These are phyloP conservation scores for Austroboletus olivaceoglutinosus DNA, from an alignment of 1,284 basidiomycete genomes.

Conservation along the genomic window DNA sequence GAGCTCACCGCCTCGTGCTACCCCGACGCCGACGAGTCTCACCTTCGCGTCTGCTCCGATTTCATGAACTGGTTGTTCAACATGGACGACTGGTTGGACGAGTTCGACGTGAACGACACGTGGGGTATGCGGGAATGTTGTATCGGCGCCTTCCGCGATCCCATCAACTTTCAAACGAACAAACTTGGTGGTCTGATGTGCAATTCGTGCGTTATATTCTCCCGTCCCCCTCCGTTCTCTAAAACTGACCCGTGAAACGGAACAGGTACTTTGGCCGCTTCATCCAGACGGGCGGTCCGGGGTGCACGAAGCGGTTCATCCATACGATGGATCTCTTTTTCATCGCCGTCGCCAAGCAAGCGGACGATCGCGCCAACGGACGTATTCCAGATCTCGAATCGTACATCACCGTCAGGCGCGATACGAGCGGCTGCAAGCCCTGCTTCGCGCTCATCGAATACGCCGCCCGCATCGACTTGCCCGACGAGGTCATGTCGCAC, in stretches of 20 bases:
- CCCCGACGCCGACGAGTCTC: conserved; percentile 48
- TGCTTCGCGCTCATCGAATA: conserved; percentile 63
- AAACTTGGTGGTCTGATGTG: conserved; percentile 51
- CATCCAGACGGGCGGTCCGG: conserved; percentile 46
- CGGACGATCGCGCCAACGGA: conserved; percentile 48
- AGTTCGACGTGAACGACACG: conserved; percentile 36
- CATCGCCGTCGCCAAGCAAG: conserved; percentile 51
- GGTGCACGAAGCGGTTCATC: conserved; percentile 55
- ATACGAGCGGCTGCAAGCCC: conserved; percentile 58
- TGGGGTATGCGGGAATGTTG: conserved; percentile 44
- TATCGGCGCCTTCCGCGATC: conserved; percentile 53
- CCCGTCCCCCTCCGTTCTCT: conserved; percentile 3
- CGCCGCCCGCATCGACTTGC: conserved; percentile 52
- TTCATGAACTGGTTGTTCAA: conserved; percentile 59
- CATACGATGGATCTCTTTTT: conserved; percentile 55
- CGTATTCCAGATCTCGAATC: conserved; percentile 53
- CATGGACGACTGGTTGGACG: conserved; percentile 58
- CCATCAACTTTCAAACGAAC: conserved; percentile 44
- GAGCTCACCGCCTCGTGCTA: conserved; percentile 67
- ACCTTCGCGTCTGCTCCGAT: conserved; percentile 60
- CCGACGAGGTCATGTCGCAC: conserved; percentile 53
- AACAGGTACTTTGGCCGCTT: conserved; percentile 53
- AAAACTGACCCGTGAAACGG: conserved; percentile 4
- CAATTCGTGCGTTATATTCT: conserved; percentile 50
- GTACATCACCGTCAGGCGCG: conserved; percentile 55